Base-by-base conservation (phyloP, 1,139 yeast species). In the Yamadazyma membranifaciens region DNA sequence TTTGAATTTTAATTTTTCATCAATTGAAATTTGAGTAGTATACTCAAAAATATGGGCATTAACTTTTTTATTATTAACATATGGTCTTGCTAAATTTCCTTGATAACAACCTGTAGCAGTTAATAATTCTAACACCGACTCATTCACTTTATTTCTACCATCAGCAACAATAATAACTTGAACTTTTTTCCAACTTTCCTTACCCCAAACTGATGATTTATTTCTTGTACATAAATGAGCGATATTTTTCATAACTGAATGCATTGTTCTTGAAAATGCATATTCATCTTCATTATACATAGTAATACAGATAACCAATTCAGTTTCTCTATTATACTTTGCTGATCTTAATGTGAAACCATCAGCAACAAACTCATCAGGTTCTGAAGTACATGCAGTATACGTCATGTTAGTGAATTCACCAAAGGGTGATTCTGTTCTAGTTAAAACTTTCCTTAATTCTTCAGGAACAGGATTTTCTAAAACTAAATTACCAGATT, bases 21-120 rank as follows among this genome's bases (percentile, higher is more conserved):
- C 95, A 40, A 87, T 73, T 1, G 95, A 84, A 9, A 87, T 86
- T 59, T 87, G 95, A 0, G 98, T 86, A 6, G 98, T 89, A 59
- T 91, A 87, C 65, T 92, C 98, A 57, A 89, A 92, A 41, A 92
- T 68, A 65, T 92, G 98, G 0, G 97, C 95, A 56, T 84, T 80
- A 29, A 92, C 98, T 42, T 84, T 86, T 53, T 85, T 84, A 51
- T 88, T 87, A 60, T 92, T 92, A 41, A 92, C 98, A 49, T 77
- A 85, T 28, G 95, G 91, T 59, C 95, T 84, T 37, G 98, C 96
- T 64, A 92, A 86, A 40, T 95, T 96, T 46, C 89, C 98, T 62
- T 92, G 98, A 61, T 87, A 92, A 37, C 94, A 87, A 51, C 98
- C 98, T 64, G 94, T 81, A 0, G 97, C 95, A 0, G 96, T 88